Conservation (phyloP, 768 basidiomycete species). For the Pisolithus microcarpus region DNA sequence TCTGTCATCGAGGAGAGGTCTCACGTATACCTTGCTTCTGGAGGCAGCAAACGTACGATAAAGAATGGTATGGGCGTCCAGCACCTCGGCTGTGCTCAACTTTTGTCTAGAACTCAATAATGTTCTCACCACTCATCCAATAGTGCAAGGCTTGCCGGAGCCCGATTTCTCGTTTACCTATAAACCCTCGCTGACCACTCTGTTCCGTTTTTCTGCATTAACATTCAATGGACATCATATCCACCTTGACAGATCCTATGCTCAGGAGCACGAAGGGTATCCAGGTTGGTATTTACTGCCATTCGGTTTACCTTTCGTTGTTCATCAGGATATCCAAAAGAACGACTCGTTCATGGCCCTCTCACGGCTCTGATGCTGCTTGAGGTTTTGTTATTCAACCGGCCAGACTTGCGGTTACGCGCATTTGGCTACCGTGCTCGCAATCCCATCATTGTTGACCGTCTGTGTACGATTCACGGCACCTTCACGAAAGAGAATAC, state of each 20-base stretch:
- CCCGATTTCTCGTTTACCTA: constrained; percentile 60
- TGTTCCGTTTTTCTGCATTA: constrained; percentile 82
- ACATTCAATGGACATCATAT: constrained; percentile 84
- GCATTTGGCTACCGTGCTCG: constrained; percentile 65
- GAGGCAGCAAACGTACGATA: constrained; percentile 24
- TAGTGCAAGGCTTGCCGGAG: constrained; percentile 47
- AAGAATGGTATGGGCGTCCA: constrained; percentile 35
- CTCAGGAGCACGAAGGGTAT: constrained; percentile 62
- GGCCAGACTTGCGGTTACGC: constrained; percentile 40
- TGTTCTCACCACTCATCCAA: background rate
- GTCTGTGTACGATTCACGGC: constrained; percentile 41
- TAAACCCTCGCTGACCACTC: constrained; percentile 58
- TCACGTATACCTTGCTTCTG: constrained; percentile 56
- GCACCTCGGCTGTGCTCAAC: too few relatives aligned
- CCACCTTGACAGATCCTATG: constrained; percentile 73
- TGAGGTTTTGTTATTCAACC: constrained; percentile 47
- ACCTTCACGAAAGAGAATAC: constrained; percentile 31
- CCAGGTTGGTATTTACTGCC: constrained; percentile 37
- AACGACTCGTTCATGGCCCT: constrained; percentile 81
- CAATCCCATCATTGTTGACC: constrained; percentile 54
- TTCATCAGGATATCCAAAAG: constrained; percentile 29
- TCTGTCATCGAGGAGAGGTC: constrained; percentile 57
- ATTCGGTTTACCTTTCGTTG: background rate
- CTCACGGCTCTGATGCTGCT: constrained; percentile 74
- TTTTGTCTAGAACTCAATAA: background rate